Conservation (phyloP, 2,329 filamentous ascomycete genomes). For the Cadophora malorum region DNA sequence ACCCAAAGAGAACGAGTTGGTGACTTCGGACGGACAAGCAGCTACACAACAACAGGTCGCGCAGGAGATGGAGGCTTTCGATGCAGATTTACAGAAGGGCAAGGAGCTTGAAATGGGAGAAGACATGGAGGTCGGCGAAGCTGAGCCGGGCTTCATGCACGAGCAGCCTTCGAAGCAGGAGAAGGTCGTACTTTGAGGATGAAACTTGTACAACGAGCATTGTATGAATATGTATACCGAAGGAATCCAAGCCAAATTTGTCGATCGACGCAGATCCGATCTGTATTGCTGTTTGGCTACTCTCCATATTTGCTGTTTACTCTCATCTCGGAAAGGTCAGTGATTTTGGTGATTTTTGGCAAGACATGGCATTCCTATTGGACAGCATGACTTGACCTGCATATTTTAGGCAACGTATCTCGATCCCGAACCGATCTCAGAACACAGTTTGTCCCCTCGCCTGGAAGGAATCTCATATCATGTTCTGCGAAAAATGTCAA, state of each 20-base stretch:
- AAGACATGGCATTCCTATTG: neutral
- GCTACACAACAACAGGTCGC: conserved; percentile 42
- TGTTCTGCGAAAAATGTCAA: conserved; percentile 19
- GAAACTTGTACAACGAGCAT: conserved; percentile 9
- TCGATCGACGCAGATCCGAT: no score
- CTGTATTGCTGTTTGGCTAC: no score
- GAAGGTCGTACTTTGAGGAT: conserved; percentile 36
- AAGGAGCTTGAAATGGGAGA: conserved; percentile 47
- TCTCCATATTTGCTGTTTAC: no score
- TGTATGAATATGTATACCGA: conserved; percentile 24
- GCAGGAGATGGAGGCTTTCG: conserved; percentile 48
- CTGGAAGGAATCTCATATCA: neutral
- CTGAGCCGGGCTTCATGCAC: conserved; percentile 45
- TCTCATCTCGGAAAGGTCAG: neutral
- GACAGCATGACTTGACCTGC: conserved; percentile 1
- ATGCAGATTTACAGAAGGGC: conserved; percentile 52
- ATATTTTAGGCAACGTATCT: neutral
- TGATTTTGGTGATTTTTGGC: neutral
- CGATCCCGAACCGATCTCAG: neutral
- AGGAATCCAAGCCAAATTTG: no score
- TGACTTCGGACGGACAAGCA: conserved; percentile 49
- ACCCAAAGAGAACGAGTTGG: conserved; percentile 50
- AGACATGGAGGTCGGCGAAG: conserved; percentile 49
- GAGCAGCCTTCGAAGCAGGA: conserved; percentile 46
- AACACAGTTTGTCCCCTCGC: neutral